Evolutionary conservation across 1,139 yeast genomes (phyloP).

Genomic region (Kodamaea alishanica): DNA sequence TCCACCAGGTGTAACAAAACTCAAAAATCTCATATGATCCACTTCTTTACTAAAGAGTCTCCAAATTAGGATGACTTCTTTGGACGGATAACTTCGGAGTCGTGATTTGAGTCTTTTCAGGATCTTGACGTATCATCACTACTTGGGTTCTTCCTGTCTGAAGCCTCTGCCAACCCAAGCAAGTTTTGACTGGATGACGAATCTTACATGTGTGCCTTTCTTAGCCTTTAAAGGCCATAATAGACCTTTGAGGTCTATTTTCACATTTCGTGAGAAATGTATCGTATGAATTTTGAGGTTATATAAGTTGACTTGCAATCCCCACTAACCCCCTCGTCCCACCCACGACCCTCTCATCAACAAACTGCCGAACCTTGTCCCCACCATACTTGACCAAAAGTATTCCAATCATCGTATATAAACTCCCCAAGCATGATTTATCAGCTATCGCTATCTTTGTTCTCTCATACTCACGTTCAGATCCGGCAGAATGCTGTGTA

Average conservation of each 20-base stretch:
- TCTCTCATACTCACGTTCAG: constrained; percentile 11
- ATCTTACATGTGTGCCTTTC: too few species aligned
- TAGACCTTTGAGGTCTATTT: not conserved
- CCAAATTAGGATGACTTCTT: too few species aligned
- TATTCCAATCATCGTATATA: constrained; percentile 40
- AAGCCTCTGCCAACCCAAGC: too few species aligned
- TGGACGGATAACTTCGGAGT: too few species aligned
- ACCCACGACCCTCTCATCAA: constrained; percentile 28
- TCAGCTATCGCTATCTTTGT: constrained; percentile 19
- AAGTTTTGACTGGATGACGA: too few species aligned
- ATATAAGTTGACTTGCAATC: constrained; percentile 8
- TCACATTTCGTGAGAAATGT: not conserved
- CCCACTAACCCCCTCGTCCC: constrained; percentile 21
- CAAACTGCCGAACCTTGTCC: constrained; percentile 21
- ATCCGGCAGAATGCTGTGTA: constrained; percentile 8
- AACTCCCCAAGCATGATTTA: constrained; percentile 33
- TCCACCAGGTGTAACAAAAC: too few species aligned
- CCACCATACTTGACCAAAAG: constrained; percentile 29
- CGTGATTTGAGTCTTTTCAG: too few species aligned
- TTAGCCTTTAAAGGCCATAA: too few species aligned
- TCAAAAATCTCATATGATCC: too few species aligned
- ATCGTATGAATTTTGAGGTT: not conserved
- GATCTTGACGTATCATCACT: too few species aligned
- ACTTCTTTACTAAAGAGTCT: too few species aligned
- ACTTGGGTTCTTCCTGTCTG: too few species aligned